Conservation (phyloP, 2,329 filamentous ascomycete species). For the Myriangium duriaei region DNA sequence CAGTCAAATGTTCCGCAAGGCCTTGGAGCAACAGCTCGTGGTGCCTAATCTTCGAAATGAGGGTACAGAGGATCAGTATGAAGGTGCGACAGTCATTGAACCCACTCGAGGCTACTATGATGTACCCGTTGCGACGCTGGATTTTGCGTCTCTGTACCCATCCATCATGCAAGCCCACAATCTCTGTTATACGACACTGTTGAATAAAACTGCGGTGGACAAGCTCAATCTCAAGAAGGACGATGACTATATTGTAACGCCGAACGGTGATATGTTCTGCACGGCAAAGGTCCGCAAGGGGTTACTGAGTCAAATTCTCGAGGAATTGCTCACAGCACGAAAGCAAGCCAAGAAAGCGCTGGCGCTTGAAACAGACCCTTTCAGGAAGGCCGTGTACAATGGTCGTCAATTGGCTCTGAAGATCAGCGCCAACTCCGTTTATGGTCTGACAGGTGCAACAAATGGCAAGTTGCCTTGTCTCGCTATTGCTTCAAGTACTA, state of each 20-base stretch:
- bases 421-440: slow-evolving; percentile 93
- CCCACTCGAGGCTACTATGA: slow-evolving; percentile 88
- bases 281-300: slow-evolving; percentile 84
- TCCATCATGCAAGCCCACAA: slow-evolving; percentile 99
- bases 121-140: slow-evolving; percentile 86
- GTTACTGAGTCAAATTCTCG: slow-evolving; percentile 84
- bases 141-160: slow-evolving; percentile 97
- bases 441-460: slow-evolving; percentile 91
- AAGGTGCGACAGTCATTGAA: slow-evolving; percentile 96
- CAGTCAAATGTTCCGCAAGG: slow-evolving; percentile 92
- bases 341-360: slow-evolving; percentile 91
- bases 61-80: slow-evolving; percentile 72
- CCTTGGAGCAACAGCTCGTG: slow-evolving; percentile 81
- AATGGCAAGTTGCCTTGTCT: slow-evolving; percentile 92
- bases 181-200: slow-evolving; percentile 87
- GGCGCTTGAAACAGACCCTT: slow-evolving; percentile 78
- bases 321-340: slow-evolving; percentile 80
- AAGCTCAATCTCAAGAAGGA: slow-evolving; percentile 68
- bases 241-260: slow-evolving; percentile 92
- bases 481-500: slow-evolving; percentile 90
- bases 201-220: slow-evolving; percentile 67
- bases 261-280: slow-evolving; percentile 86
- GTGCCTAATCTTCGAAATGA: slow-evolving; percentile 74
- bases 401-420: slow-evolving; percentile 94
- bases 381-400: slow-evolving; percentile 96